Percentiles rank a stretch among this genome's conserved stretches.
These are phyloP conservation scores for Pelargonium fulgidum DNA, from an alignment of 441 rosid species.

Conservation along the genomic window DNA sequence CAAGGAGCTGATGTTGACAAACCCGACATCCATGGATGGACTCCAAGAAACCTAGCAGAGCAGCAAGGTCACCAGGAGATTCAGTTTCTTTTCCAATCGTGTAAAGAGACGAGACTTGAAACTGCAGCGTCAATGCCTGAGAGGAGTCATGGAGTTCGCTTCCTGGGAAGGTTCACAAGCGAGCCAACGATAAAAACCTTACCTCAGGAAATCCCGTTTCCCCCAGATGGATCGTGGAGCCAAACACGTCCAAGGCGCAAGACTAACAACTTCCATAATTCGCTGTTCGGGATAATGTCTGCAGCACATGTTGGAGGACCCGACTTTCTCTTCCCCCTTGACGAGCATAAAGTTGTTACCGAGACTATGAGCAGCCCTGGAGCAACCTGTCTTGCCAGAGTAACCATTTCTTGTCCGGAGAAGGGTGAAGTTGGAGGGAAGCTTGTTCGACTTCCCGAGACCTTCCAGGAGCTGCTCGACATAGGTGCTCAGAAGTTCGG, in stretches of 20 bases:
- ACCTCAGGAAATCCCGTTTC: slow-evolving; percentile 24
- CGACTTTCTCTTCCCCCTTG: not conserved
- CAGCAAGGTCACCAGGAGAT: slow-evolving; percentile 35
- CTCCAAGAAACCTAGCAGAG: slow-evolving; percentile 63
- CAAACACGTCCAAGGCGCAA: slow-evolving; percentile 2
- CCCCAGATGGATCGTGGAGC: slow-evolving; percentile 35
- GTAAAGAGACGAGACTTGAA: slow-evolving; percentile 20
- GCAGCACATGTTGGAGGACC: not conserved
- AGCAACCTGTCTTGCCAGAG: slow-evolving; percentile 20
- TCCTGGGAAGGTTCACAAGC: not conserved
- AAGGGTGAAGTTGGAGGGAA: not conserved
- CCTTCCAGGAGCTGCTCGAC: not conserved
- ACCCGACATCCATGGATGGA: slow-evolving; percentile 71
- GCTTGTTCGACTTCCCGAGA: not conserved
- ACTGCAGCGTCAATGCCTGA: slow-evolving; percentile 20
- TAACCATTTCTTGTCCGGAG: not conserved
- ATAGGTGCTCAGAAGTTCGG: not conserved
- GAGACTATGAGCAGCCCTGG: too few species aligned
- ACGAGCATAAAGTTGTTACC: too few species aligned
- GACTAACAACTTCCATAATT: not conserved
- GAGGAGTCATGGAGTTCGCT: not conserved
- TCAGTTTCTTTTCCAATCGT: slow-evolving; percentile 14
- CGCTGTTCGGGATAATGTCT: not conserved
- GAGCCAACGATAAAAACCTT: slow-evolving; percentile 29
- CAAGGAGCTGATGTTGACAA: slow-evolving; percentile 67